Evolutionary conservation across 768 basidiomycete genomes (phyloP).

Genomic region (Agaricus blazei): DNA sequence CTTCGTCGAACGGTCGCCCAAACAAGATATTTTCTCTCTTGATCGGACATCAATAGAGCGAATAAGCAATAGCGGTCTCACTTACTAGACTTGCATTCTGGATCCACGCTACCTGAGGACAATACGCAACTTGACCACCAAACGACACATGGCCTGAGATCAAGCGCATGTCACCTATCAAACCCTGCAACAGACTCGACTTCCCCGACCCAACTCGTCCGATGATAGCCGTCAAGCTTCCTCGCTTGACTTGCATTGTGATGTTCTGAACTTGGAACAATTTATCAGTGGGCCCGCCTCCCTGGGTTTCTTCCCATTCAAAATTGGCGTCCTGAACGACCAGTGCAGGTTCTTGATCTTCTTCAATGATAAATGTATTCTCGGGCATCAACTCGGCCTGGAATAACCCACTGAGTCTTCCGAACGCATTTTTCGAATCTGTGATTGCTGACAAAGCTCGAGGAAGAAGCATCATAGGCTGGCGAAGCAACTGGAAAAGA

Average conservation of each 20-base stretch:
- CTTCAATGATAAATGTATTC: constrained; percentile 38
- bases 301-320: constrained; percentile 48
- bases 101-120: constrained; percentile 74
- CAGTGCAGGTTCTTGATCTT: constrained; percentile 41
- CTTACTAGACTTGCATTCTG: constrained; percentile 61
- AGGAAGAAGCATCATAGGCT: constrained; percentile 65
- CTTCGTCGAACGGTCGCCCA: constrained; percentile 59
- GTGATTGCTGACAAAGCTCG: constrained; percentile 56
- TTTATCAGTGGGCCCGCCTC: constrained; percentile 12
- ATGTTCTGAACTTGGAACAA: constrained; percentile 52
- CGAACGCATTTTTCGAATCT: constrained; percentile 60
- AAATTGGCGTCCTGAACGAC: constrained; percentile 51
- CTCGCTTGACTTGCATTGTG: constrained; percentile 49
- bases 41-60: background rate
- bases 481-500: constrained; percentile 47
- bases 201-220: constrained; percentile 70
- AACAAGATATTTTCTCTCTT: constrained; percentile 67
- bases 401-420: constrained; percentile 46
- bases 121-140: constrained; percentile 64
- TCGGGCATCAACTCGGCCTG: constrained; percentile 46
- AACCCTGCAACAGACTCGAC: constrained; percentile 53
- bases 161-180: constrained; percentile 69
- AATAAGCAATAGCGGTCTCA: background rate
- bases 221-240: constrained; percentile 56
- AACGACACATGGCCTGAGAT: constrained; percentile 48